phyloP scores from a whole-genome alignment of 768 basidiomycete species.

The Leccinum arenicola region DNA sequence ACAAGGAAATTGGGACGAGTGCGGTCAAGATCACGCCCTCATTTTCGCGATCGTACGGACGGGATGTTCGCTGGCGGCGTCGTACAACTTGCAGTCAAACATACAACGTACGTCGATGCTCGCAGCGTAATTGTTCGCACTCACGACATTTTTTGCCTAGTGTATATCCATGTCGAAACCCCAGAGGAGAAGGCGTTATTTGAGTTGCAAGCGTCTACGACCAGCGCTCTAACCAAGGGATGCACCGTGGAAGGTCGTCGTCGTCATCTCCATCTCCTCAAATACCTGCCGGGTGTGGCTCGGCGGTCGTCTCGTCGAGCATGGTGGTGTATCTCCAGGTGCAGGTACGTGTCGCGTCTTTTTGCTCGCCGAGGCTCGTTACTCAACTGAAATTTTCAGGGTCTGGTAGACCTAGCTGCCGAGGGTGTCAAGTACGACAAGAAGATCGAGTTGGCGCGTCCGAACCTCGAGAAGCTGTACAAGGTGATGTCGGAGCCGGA shows the following conservation, averaged over 20 bases:
- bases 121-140: too few relatives aligned
- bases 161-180: constrained; percentile 57
- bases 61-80: too few relatives aligned
- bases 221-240: constrained; percentile 83
- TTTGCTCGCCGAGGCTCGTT: background rate
- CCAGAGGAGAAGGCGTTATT: constrained; percentile 65
- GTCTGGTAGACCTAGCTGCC: constrained; percentile 84
- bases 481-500: too few relatives aligned
- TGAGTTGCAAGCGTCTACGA: constrained; percentile 68
- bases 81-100: too few relatives aligned
- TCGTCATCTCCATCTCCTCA: constrained; percentile 34
- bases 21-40: too few relatives aligned
- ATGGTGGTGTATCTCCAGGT: constrained; percentile 82
- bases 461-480: too few relatives aligned
- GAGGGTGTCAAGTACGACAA: constrained; percentile 71
- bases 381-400: constrained; percentile 44
- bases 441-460: too few relatives aligned
- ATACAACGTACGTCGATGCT: too few relatives aligned
- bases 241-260: constrained; percentile 62
- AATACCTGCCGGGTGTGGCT: constrained; percentile 80
- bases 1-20: too few relatives aligned
- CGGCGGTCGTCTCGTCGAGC: constrained; percentile 58
- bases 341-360: constrained; percentile 47
- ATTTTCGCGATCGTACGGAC: too few relatives aligned
- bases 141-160: too few relatives aligned